Percentiles rank a stretch among this genome's conserved stretches.
Conservation (phyloP, 371 early-diverging fungal genomes). For the Mucor lusitanicus region DNA sequence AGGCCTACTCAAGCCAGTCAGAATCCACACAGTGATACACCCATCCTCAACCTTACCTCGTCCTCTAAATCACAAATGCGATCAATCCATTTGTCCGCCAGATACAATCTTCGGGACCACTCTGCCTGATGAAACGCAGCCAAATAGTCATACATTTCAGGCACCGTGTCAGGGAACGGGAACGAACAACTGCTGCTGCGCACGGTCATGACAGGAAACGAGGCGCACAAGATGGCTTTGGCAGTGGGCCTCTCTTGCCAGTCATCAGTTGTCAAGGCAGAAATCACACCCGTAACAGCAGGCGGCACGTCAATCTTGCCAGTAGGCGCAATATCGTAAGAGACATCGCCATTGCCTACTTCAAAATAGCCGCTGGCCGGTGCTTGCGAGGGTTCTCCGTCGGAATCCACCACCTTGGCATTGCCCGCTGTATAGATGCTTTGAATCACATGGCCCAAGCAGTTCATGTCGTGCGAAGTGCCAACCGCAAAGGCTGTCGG, state of each 20-base stretch:
- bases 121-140: slow-evolving; percentile 61
- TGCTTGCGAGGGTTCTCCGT: slow-evolving; percentile 25
- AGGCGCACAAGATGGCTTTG: slow-evolving; percentile 54
- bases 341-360: slow-evolving; percentile 36
- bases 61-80: slow-evolving; percentile 62
- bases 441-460: slow-evolving; percentile 56
- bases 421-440: slow-evolving; percentile 48
- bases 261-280: slow-evolving; percentile 39
- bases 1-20: slow-evolving; percentile 33
- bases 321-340: slow-evolving; percentile 40
- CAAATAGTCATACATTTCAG: slow-evolving; percentile 66
- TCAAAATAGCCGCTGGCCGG: slow-evolving; percentile 41
- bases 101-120: slow-evolving; percentile 48
- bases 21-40: no score
- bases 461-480: slow-evolving; percentile 58
- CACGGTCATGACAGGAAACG: slow-evolving; percentile 50
- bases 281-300: slow-evolving; percentile 49
- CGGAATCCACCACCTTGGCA: slow-evolving; percentile 34
- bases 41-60: slow-evolving; percentile 36
- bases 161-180: slow-evolving; percentile 56
- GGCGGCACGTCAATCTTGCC: slow-evolving; percentile 40
- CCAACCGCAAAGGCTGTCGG: slow-evolving; percentile 31
- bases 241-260: slow-evolving; percentile 61
- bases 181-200: slow-evolving; percentile 46
- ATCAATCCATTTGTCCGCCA: slow-evolving; percentile 64